These are phyloP conservation scores for Vaccinium vitisidaea DNA, from an alignment of 148 eudicot genomes.

Conservation along the genomic window DNA sequence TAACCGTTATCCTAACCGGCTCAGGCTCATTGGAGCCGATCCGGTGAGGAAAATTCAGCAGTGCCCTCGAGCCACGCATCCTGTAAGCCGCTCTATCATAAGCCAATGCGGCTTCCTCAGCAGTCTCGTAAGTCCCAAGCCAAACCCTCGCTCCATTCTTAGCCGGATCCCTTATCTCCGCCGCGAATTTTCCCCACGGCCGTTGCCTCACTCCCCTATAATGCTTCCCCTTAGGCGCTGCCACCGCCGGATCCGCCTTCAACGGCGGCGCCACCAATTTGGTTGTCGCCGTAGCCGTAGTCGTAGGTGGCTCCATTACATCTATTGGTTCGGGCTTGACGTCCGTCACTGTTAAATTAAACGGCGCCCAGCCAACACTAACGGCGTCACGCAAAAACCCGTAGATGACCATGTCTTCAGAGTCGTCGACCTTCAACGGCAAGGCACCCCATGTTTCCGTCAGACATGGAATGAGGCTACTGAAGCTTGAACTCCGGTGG, in stretches of 20 bases:
- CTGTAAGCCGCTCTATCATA: slow-evolving; percentile 57
- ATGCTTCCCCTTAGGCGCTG: slow-evolving; percentile 34
- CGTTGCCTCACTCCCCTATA: slow-evolving; percentile 54
- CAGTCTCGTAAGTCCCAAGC: slow-evolving; percentile 67
- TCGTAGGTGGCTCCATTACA: slow-evolving; percentile 5
- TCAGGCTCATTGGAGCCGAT: slow-evolving; percentile 50
- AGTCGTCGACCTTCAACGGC: slow-evolving; percentile 47
- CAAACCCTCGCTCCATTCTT: slow-evolving; percentile 63
- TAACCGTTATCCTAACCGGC: slow-evolving; percentile 51
- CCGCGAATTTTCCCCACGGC: slow-evolving; percentile 70
- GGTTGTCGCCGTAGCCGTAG: neutral
- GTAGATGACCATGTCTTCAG: slow-evolving; percentile 47
- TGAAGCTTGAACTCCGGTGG: slow-evolving; percentile 41
- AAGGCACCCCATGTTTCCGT: slow-evolving; percentile 53
- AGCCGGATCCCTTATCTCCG: slow-evolving; percentile 62
- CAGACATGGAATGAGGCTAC: slow-evolving; percentile 34
- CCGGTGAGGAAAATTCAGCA: slow-evolving; percentile 50
- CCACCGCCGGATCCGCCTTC: slow-evolving; percentile 9
- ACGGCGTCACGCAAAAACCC: slow-evolving; percentile 46
- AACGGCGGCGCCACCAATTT: slow-evolving; percentile 7
- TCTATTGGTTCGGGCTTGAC: slow-evolving; percentile 33
- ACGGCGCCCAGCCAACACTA: slow-evolving; percentile 47
- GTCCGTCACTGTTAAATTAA: slow-evolving; percentile 21
- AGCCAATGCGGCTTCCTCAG: slow-evolving; percentile 58
- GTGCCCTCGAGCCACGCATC: slow-evolving; percentile 55